Conservation (phyloP, 2,329 filamentous ascomycete genomes). For the Fusarium newnesense region DNA sequence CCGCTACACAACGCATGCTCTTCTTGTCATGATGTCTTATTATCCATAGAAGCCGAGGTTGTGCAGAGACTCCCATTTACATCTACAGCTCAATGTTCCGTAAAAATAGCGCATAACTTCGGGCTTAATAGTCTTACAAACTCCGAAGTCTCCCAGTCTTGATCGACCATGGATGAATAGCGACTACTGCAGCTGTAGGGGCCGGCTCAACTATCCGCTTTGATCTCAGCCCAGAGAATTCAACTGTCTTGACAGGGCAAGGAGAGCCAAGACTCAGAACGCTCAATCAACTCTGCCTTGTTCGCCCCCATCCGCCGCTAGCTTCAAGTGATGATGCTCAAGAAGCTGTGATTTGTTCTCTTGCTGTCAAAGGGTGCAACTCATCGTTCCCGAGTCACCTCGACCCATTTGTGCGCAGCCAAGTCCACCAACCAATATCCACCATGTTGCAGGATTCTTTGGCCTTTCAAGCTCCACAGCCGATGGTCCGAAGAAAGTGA, state of each 20-base stretch:
- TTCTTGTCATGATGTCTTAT: background rate
- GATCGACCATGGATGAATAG: slow-evolving; percentile 7
- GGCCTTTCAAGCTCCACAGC: slow-evolving; percentile 31
- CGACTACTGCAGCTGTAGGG: slow-evolving; percentile 6
- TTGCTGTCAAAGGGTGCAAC: slow-evolving; percentile 18
- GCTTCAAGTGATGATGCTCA: background rate
- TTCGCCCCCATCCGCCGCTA: slow-evolving; percentile 8
- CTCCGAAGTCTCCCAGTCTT: slow-evolving; percentile 19
- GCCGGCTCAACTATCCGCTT: slow-evolving; percentile 15
- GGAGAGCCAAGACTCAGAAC: background rate
- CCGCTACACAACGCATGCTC: background rate
- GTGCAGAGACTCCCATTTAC: background rate
- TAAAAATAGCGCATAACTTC: slow-evolving; percentile 2
- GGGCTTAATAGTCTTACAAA: slow-evolving; percentile 34
- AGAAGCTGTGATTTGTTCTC: slow-evolving; percentile 34
- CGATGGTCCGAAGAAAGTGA: slow-evolving; percentile 43
- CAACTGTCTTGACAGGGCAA: background rate
- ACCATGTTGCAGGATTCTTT: slow-evolving; percentile 25
- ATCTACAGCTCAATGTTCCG: background rate
- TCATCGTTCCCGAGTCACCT: slow-evolving; percentile 19
- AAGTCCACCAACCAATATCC: slow-evolving; percentile 32
- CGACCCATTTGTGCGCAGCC: slow-evolving; percentile 10
- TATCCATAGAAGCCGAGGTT: background rate
- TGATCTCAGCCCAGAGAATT: slow-evolving; percentile 1
- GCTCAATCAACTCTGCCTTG: background rate